Conservation (phyloP, 371 early-diverging fungal genomes). For the Enteropsectra breve region DNA sequence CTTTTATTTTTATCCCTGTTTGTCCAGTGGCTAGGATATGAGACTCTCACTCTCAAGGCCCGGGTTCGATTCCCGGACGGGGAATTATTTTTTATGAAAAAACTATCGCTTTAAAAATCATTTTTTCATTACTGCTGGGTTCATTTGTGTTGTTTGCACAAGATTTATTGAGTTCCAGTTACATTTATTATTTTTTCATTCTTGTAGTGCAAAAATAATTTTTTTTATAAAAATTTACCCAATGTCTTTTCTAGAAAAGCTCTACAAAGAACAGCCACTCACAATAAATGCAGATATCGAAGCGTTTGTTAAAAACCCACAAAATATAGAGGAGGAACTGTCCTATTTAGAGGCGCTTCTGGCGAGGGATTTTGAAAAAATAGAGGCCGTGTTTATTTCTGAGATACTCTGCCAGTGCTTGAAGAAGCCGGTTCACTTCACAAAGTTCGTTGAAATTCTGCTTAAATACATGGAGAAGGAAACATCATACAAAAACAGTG, state of each 20-base stretch:
- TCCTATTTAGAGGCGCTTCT: background rate
- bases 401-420: conserved; percentile 4
- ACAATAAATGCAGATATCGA: background rate
- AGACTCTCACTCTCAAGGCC: too few species aligned
- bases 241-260: background rate
- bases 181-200: too few species aligned
- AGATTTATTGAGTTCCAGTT: too few species aligned
- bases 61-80: too few species aligned
- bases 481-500: conserved; percentile 14
- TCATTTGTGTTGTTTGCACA: too few species aligned
- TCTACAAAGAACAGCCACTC: background rate
- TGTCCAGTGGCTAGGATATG: too few species aligned
- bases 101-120: too few species aligned
- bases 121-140: too few species aligned
- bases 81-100: too few species aligned
- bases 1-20: too few species aligned
- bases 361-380: conserved; percentile 10
- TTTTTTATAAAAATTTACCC: background rate
- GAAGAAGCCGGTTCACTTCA: conserved; percentile 17
- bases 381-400: conserved; percentile 2
- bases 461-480: conserved; percentile 6
- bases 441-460: background rate
- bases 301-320: background rate
- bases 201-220: background rate
- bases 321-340: conserved; percentile 3